Base-by-base conservation (phyloP, 441 rosid genomes). In the Geranium incanum region DNA sequence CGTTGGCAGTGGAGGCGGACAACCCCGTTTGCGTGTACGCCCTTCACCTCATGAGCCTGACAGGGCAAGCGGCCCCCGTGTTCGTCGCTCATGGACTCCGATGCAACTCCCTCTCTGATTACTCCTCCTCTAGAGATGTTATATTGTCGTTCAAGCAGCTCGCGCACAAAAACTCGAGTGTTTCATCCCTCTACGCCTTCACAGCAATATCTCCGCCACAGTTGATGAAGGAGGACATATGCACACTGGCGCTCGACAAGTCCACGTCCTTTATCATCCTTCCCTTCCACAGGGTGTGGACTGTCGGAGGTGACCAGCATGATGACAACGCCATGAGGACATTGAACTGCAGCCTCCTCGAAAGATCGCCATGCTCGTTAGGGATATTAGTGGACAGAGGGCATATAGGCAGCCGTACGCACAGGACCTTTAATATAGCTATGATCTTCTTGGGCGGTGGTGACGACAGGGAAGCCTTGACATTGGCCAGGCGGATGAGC, bases 291-390 rank as follows among this genome's bases (percentile, higher is more conserved):
- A 71, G 83, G 1, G 78, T 74, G 36, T 84, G 86, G 86, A 77
- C 81, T 28, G 71, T 74, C 0, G 85, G 80, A 36, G 78, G 89
- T 18, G 68, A 50, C 0, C 77, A 81, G 8, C 68, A 76, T 0
- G 84, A 84, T 8, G 76, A 69, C 38, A 75, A 59, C 11, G 66
- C 9, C n/a, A 55, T 81, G 39, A 70, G 87, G 5, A 71, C 65
- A 12, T 72, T 86, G 3, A 86, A 86, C 18, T 1, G 19, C 13
- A 74, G 71, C 0, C 85, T 85, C 60, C 79, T 87, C 2, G 81
- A 82, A 4, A 83, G 75, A 16, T 85, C 89, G 8, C 92, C 90
- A 39, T 86, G 89, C 73, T 87, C 95, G 4, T 81, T 86, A 0
- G 92, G 87, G 3, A 82, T 87, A 50, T 73, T 82, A 37, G 68